A percentile compares a stretch with the other conserved stretches of the same genome.
phyloP scores from a whole-genome alignment of 805 yeast genomes.

The Schwanniomyces polymorphus region DNA sequence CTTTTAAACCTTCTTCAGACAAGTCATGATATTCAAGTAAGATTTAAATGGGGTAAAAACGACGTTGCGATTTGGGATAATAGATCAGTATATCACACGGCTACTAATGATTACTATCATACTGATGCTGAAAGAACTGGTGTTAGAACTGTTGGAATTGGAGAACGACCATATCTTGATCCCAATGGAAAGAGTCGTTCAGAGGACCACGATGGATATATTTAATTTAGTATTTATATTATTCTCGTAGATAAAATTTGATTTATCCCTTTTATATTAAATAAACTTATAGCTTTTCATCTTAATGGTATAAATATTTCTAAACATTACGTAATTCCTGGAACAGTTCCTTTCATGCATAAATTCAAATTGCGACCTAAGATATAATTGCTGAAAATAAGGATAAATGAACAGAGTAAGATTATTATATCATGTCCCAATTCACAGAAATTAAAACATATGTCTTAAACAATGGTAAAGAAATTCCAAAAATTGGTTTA shows the following conservation, averaged over 20 bases:
- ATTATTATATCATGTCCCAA: background rate
- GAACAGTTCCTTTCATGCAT: no score
- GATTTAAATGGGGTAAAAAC: slow-evolving; percentile 46
- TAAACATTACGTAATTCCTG: no score
- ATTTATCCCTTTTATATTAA: no score
- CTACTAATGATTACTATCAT: slow-evolving; percentile 7
- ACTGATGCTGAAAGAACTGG: slow-evolving; percentile 5
- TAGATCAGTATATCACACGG: slow-evolving; percentile 38
- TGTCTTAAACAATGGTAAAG: slow-evolving; percentile 25
- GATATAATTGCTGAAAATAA: no score
- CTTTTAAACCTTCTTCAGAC: slow-evolving; percentile 43
- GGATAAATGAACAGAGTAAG: no score
- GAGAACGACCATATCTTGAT: slow-evolving; percentile 8
- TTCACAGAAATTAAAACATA: background rate
- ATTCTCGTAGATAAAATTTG: no score
- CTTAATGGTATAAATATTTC: no score
- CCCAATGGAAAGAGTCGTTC: slow-evolving; percentile 5
- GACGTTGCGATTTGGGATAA: slow-evolving; percentile 56
- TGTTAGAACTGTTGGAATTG: slow-evolving; percentile 9
- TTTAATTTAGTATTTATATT: background rate
- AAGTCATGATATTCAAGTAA: slow-evolving; percentile 51
- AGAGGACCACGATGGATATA: slow-evolving; percentile 3
- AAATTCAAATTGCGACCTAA: no score
- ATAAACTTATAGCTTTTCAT: no score
- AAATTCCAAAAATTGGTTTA: slow-evolving; percentile 48